phyloP scores from a whole-genome alignment of 2,329 filamentous ascomycete genomes.

The Endocalyx cinctus region DNA sequence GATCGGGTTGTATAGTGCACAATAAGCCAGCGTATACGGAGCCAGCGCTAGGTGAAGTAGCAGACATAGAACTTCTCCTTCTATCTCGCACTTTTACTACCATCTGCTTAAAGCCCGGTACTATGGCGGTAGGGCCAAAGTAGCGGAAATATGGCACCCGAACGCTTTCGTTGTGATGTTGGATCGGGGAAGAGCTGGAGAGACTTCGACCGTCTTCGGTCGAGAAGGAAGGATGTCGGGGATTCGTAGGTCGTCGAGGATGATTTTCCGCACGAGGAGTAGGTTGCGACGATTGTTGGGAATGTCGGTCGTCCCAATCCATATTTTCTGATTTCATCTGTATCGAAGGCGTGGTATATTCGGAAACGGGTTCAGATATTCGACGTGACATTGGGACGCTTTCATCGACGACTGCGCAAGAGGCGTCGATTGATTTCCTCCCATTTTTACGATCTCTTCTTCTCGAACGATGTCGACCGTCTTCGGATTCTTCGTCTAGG shows the following conservation, averaged over 20 bases:
- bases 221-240: conserved; percentile 33
- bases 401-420: no score
- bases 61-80: conserved; percentile 57
- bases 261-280: conserved; percentile 20
- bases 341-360: conserved; percentile 16
- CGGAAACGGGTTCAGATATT: conserved; percentile 19
- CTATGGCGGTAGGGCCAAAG: conserved; percentile 86
- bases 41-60: conserved; percentile 43
- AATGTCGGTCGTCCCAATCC: conserved; percentile 25
- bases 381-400: conserved; percentile 16
- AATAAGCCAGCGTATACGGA: conserved; percentile 27
- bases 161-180: conserved; percentile 48
- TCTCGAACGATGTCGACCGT: conserved; percentile 26
- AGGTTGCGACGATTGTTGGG: conserved; percentile 17
- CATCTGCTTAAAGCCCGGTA: conserved; percentile 91
- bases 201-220: conserved; percentile 35
- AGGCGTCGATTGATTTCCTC: conserved; percentile 19
- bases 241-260: conserved; percentile 19
- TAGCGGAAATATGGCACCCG: conserved; percentile 86
- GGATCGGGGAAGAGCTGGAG: conserved; percentile 38
- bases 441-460: conserved; percentile 18
- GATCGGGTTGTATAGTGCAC: conserved; percentile 39
- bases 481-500: conserved; percentile 26
- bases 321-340: conserved; percentile 24
- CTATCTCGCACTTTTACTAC: conserved; percentile 70